Evolutionary conservation across 768 basidiomycete species (phyloP), one percentile per base, ranked within the genome.

Genomic region (Agaricus blazei): DNA sequence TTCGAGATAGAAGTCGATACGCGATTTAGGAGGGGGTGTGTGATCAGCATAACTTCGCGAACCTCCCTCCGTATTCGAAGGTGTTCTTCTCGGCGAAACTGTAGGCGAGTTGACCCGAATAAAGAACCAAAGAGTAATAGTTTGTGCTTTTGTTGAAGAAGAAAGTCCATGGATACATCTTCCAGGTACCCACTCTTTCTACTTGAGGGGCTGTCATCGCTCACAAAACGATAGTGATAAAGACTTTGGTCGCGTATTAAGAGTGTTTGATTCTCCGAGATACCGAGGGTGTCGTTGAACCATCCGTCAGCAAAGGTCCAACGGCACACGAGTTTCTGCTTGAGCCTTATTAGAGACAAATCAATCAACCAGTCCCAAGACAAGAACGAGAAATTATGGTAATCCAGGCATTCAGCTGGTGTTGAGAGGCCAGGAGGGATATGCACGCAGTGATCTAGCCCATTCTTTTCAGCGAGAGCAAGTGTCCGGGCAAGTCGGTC

Each of bases 281-380:
- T 57, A 34, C 65, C 59, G 31, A 86, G 69, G n/a, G 63, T 58
- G 31, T 72, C 64, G 15, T 64, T 62, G n/a, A 83, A 67, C 79
- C 80, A 83, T 11, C 63, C 64, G 23, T 74, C 68, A 3, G 77
- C 75, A 57, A 82, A 66, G 62, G 83, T 78, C 65, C 79, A 78
- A 45, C 76, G 70, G 24, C 79, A 73, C 3, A 80, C 59, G 28
- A 86, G 59, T n/a, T 65, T 63, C 57, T 80, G 82, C 19, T 64
- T 64, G 1, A 59, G 48, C 37, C 65, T 63, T 46, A 82, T 58
- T 5, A 59, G 57, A 1, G 72, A 64, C 0, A 90, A 62, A 63
- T 90, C 73, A 52, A 90, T 75, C 23, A 93, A 70, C 78, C 81
- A 86, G 31, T 78, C 75, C 87, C 91, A 92, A 7, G 86, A 75